Evolutionary conservation across 345 rosid genomes (phyloP), one percentile per base, ranked within the genome.

Genomic region (Ceriops tagal): DNA sequence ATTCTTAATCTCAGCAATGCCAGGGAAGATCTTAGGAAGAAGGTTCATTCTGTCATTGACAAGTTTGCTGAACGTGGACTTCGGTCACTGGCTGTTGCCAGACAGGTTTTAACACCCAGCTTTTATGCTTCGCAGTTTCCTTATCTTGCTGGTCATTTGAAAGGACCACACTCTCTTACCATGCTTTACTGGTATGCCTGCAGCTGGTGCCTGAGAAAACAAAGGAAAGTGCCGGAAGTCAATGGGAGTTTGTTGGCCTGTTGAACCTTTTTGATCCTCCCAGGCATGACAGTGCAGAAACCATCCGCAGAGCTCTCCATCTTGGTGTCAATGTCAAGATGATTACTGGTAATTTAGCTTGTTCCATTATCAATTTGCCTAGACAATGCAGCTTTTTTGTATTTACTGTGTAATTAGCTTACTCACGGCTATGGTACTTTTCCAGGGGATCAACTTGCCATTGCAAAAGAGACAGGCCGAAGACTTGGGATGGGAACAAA

Each of bases 201-300:
- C 83, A 90, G 95, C 75, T 65, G 68, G 92, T 91, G 32, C 95
- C 92, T 7, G 95, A 87, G 78, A 87, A 65, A 81, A 74, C 81
- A 8, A 91, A 91, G 74, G 92, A 91, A 77, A 80, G 92, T 71
- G 28, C 88, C 0, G 96, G 96, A 53, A 67, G 75, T 64, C 91
- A 89, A 32, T 91, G 96, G 95, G 85, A 91, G 64, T 88, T 91
- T 28, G 92, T 88, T 52, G 96, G 96, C 71, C 81, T 90, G 62
- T 66, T 90, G 81, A 81, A 88, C 65, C 86, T 90, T 57, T 90
- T 90, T 61, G 96, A 88, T 74, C 96, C 96, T 68, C 98, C 98
- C 60, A 93, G 98, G 82, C 98, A 93, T 71, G 98, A 93, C 63
- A 93, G 97, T 83, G 98, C 97, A 43, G 98, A 93, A 79, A 93